A percentile compares a stretch with the other conserved stretches of the same genome.
Conservation (phyloP, 2,329 filamentous ascomycete species). For the Meredithiella fracta region DNA sequence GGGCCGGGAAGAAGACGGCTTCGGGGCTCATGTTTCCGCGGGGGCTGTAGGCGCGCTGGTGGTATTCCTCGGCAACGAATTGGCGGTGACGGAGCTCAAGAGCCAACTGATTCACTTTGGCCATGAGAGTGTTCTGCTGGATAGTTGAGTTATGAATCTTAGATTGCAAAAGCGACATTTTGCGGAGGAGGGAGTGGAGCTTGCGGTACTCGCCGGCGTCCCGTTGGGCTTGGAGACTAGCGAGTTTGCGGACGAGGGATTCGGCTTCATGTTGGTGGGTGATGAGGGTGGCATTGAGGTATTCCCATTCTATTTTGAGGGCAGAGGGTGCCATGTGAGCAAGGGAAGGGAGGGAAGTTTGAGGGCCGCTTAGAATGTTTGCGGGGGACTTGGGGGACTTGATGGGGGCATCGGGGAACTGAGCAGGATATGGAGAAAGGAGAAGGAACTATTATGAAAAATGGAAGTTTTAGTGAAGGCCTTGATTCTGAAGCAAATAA, state of each 20-base stretch:
- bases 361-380: not conserved
- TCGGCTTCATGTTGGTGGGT: slow-evolving; percentile 8
- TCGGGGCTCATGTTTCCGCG: not conserved
- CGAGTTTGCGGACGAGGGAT: slow-evolving; percentile 8
- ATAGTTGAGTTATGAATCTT: slow-evolving; percentile 7
- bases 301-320: slow-evolving; percentile 10
- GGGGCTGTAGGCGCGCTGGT: slow-evolving; percentile 8
- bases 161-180: slow-evolving; percentile 9
- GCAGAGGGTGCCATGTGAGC: slow-evolving; percentile 6
- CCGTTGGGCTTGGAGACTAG: slow-evolving; percentile 7
- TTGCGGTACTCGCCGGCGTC: slow-evolving; percentile 8
- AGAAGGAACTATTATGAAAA: not conserved
- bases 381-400: not conserved
- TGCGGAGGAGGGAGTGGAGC: slow-evolving; percentile 7
- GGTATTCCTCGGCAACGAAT: slow-evolving; percentile 10
- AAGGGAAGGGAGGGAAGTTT: not conserved
- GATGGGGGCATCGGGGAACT: not conserved
- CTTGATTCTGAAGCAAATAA: not conserved
- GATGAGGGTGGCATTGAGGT: slow-evolving; percentile 9
- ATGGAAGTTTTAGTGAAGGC: too few species aligned
- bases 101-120: slow-evolving; percentile 11
- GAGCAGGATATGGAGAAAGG: not conserved
- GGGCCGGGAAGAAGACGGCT: not conserved
- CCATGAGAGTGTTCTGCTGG: slow-evolving; percentile 11
- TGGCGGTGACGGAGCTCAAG: slow-evolving; percentile 13